A percentile compares a stretch with the other conserved stretches of the same genome.
These are phyloP conservation scores for Pythium dissotocum DNA, from an alignment of 352 stramenopile species.

Conservation along the genomic window DNA sequence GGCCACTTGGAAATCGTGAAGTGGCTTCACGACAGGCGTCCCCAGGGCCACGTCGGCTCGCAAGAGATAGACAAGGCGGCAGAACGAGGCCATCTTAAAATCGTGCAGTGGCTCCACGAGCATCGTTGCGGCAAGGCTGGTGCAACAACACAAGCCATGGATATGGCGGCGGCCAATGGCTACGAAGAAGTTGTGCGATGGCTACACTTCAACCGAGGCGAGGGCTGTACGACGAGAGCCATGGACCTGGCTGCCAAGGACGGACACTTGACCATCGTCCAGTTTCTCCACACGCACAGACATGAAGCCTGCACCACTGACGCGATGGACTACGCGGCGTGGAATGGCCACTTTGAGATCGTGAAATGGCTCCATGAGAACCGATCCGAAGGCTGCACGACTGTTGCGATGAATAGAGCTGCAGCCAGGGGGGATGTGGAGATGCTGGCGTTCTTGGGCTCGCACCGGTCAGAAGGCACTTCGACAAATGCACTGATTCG, in stretches of 20 bases:
- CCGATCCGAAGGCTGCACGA: slow-evolving; percentile 24
- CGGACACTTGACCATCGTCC: slow-evolving; percentile 21
- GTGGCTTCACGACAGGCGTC: slow-evolving; percentile 27
- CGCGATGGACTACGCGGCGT: slow-evolving; percentile 30
- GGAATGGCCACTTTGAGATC: slow-evolving; percentile 23
- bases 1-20: slow-evolving; percentile 39
- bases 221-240: slow-evolving; percentile 27
- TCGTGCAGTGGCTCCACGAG: slow-evolving; percentile 33
- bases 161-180: slow-evolving; percentile 27
- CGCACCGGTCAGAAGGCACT: slow-evolving; percentile 22
- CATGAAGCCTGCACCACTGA: slow-evolving; percentile 27
- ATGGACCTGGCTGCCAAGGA: slow-evolving; percentile 30
- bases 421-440: slow-evolving; percentile 19
- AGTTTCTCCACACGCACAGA: slow-evolving; percentile 21
- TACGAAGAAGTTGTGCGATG: slow-evolving; percentile 16
- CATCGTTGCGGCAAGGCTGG: slow-evolving; percentile 14
- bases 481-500: slow-evolving; percentile 9
- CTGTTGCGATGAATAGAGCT: slow-evolving; percentile 22
- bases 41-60: slow-evolving; percentile 5
- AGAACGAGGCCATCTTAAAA: slow-evolving; percentile 23
- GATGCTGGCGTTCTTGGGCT: slow-evolving; percentile 19
- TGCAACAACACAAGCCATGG: slow-evolving; percentile 19
- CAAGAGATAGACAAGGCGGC: slow-evolving; percentile 31
- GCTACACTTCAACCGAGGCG: slow-evolving; percentile 21
- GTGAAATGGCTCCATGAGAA: slow-evolving; percentile 28